Evolutionary conservation across 768 basidiomycete genomes (phyloP).

Genomic region (Boletus sp.): DNA sequence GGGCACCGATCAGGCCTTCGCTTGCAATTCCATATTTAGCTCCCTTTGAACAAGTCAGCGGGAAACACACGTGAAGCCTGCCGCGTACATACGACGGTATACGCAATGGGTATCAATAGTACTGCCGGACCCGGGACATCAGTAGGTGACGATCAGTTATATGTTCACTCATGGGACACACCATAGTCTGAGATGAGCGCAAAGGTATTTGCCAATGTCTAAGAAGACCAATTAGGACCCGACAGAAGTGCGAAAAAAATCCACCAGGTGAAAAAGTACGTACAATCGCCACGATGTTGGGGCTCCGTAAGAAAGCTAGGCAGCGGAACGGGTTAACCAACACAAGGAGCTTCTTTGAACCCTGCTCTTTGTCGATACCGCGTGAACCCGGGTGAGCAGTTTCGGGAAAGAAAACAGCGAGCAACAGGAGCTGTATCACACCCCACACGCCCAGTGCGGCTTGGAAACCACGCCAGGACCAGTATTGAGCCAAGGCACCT

Average conservation of each 20-base stretch:
- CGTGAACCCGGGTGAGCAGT: slow-evolving; percentile 59
- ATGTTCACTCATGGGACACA: slow-evolving; percentile 27
- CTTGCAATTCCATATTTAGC: slow-evolving; percentile 27
- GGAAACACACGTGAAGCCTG: background rate
- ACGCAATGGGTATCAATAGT: slow-evolving; percentile 58
- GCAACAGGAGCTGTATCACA: slow-evolving; percentile 36
- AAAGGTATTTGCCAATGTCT: slow-evolving; percentile 40
- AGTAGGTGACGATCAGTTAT: background rate
- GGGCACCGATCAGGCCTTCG: slow-evolving; percentile 22
- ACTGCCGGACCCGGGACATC: slow-evolving; percentile 16
- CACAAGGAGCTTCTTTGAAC: slow-evolving; percentile 30
- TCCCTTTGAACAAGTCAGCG: slow-evolving; percentile 39
- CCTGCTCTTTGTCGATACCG: slow-evolving; percentile 46
- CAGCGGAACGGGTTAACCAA: slow-evolving; percentile 60
- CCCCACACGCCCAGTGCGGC: slow-evolving; percentile 40
- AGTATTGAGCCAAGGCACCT: slow-evolving; percentile 54
- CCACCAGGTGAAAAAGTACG: slow-evolving; percentile 20
- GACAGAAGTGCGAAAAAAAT: too few relatives aligned
- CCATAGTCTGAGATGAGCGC: slow-evolving; percentile 27
- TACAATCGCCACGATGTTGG: slow-evolving; percentile 55
- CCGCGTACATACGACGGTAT: slow-evolving; percentile 52
- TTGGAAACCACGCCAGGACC: slow-evolving; percentile 67
- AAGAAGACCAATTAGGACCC: slow-evolving; percentile 12
- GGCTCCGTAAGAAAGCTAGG: slow-evolving; percentile 52
- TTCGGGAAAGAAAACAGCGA: slow-evolving; percentile 56